Evolutionary conservation across 2,329 filamentous ascomycete species (phyloP).

Genomic region (Microdochium trichocladiopsis): DNA sequence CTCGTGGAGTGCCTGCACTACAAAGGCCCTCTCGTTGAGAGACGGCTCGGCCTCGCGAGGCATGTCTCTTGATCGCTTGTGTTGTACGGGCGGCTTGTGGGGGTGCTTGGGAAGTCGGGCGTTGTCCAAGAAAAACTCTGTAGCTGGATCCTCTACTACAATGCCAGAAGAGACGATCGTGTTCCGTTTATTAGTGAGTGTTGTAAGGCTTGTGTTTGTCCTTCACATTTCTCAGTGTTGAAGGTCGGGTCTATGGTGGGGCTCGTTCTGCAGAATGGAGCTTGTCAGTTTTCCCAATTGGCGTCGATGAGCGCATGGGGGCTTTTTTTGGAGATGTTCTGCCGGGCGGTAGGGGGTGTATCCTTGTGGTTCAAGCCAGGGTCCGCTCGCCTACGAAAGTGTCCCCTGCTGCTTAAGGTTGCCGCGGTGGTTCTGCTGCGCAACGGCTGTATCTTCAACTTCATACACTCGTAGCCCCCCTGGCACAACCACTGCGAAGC

Average conservation of each 20-base stretch:
- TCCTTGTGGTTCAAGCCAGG: conserved; percentile 4
- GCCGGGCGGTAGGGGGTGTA: conserved; percentile 38
- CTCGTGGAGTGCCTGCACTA: conserved; percentile 74
- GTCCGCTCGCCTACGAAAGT: conserved; percentile 1
- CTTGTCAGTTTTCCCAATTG: background rate
- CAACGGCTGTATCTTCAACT: conserved; percentile 5
- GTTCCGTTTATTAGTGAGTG: background rate
- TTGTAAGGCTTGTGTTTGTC: background rate
- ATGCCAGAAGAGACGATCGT: too few species aligned
- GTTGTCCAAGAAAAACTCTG: too few species aligned
- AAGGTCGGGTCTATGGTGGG: conserved; percentile 11
- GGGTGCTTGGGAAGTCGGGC: too few species aligned
- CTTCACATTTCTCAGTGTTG: background rate
- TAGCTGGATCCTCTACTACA: too few species aligned
- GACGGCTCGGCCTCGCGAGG: conserved; percentile 89
- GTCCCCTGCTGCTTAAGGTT: too few species aligned
- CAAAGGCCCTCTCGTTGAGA: conserved; percentile 79
- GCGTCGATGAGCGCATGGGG: background rate
- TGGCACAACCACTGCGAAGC: too few species aligned
- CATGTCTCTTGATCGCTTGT: conserved; percentile 46
- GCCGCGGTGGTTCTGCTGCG: background rate
- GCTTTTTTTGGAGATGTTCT: conserved; percentile 28
- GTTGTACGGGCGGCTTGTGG: background rate
- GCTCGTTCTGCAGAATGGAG: conserved; percentile 5
- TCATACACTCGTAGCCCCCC: background rate